Percentiles rank a stretch among this genome's conserved stretches.
Evolutionary conservation across 2,329 filamentous ascomycete species (phyloP).

Genomic region (Colletotrichum horii): DNA sequence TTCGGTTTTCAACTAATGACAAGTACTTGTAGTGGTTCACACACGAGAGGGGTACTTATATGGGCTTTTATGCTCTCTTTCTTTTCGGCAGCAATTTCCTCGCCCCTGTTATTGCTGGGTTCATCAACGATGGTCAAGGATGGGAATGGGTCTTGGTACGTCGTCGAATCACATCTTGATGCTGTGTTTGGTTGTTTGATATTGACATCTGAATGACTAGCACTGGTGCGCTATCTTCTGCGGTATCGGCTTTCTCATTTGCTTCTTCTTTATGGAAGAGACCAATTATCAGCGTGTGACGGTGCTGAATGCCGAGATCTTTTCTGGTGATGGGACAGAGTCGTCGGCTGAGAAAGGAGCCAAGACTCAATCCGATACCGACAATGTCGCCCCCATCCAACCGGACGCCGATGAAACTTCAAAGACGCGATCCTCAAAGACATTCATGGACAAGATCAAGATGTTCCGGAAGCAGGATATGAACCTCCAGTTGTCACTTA

Average conservation of each 20-base stretch:
- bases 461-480: background rate
- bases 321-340: background rate
- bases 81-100: slow-evolving; percentile 32
- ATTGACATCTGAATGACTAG: background rate
- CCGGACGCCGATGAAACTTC: background rate
- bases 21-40: slow-evolving; percentile 23
- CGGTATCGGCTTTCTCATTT: slow-evolving; percentile 31
- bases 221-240: slow-evolving; percentile 35
- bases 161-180: background rate
- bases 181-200: too few species aligned
- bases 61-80: slow-evolving; percentile 31
- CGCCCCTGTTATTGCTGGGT: slow-evolving; percentile 37
- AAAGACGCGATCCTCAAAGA: background rate
- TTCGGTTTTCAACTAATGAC: background rate
- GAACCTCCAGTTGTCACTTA: background rate
- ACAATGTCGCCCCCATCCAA: background rate
- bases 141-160: slow-evolving; percentile 34
- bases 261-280: slow-evolving; percentile 61
- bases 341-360: background rate
- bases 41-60: slow-evolving; percentile 31
- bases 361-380: background rate
- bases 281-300: slow-evolving; percentile 48
- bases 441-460: background rate
- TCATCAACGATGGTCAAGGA: slow-evolving; percentile 34
- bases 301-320: slow-evolving; percentile 3